Evolutionary conservation across 2,329 filamentous ascomycete genomes (phyloP).

Genomic region (Neofusicoccum umdonicola): DNA sequence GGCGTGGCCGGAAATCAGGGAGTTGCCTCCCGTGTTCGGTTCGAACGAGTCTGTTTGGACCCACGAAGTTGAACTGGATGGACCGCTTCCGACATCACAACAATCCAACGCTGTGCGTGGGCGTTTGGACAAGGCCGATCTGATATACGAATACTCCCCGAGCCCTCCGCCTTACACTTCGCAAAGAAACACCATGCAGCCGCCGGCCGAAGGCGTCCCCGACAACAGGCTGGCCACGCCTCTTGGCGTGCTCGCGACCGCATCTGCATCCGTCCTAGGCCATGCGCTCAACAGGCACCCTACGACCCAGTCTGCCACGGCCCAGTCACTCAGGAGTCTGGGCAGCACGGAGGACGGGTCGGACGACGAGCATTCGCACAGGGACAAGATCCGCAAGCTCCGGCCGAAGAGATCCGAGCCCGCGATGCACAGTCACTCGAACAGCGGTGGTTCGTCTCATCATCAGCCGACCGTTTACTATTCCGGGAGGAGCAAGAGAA

Average conservation of each 20-base stretch:
- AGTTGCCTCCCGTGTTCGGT: constrained; percentile 32
- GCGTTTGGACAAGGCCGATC: constrained; percentile 31
- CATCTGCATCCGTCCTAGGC: constrained; percentile 10
- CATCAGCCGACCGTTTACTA: constrained; percentile 34
- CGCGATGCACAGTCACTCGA: constrained; percentile 17
- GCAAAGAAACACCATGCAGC: constrained; percentile 3
- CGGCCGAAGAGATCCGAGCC: constrained; percentile 36
- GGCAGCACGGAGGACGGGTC: constrained; percentile 27
- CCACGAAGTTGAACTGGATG: constrained; percentile 40
- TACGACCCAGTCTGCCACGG: constrained; percentile 3
- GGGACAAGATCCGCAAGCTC: constrained; percentile 41
- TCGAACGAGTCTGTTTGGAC: constrained; percentile 38
- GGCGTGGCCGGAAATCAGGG: constrained; percentile 40
- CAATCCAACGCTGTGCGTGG: constrained; percentile 4
- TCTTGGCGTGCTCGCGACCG: constrained; percentile 13
- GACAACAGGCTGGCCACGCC: constrained; percentile 5
- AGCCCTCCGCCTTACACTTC: constrained; percentile 41
- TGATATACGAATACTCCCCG: constrained; percentile 44
- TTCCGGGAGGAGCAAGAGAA: constrained; percentile 41
- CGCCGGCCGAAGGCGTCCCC: neutral
- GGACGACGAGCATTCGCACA: constrained; percentile 35
- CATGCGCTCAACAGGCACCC: constrained; percentile 1
- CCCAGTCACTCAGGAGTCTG: constrained; percentile 31
- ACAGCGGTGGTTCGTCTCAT: neutral
- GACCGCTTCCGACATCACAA: constrained; percentile 34